Evolutionary conservation across 257 asterid genomes (phyloP).

Genomic region (Gentiana straminea): DNA sequence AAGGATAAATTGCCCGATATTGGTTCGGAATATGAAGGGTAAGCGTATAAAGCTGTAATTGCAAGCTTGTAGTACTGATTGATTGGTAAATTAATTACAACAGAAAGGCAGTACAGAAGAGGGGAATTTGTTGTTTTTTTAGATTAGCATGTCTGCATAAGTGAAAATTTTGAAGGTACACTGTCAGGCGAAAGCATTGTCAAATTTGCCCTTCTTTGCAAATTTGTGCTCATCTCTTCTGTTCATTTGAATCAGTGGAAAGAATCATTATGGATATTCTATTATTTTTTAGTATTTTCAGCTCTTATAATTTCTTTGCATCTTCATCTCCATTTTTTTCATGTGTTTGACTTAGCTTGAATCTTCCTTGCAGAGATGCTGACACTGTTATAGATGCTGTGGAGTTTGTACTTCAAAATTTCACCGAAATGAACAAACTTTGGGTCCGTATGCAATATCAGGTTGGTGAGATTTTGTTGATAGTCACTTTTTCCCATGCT

Average conservation of each 20-base stretch:
- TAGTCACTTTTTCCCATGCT: conserved; percentile 26
- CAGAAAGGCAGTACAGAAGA: background rate
- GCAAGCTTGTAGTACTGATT: too few relatives aligned
- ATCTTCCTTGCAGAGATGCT: conserved; percentile 59
- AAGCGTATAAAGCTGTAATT: conserved; percentile 17
- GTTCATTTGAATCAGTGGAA: too few relatives aligned
- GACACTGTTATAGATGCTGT: conserved; percentile 85
- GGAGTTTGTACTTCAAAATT: conserved; percentile 96
- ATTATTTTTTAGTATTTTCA: too few relatives aligned
- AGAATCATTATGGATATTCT: too few relatives aligned
- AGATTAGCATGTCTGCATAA: background rate
- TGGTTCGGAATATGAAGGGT: conserved; percentile 99
- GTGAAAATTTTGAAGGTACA: background rate
- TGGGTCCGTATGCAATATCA: conserved; percentile 99
- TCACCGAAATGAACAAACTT: conserved; percentile 99
- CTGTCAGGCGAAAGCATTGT: too few relatives aligned
- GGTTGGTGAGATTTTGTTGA: conserved; percentile 48
- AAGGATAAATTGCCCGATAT: conserved; percentile 91
- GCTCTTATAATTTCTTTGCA: too few relatives aligned
- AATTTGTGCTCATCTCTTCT: background rate
- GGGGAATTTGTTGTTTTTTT: background rate
- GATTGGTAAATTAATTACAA: too few relatives aligned
- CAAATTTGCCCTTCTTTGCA: background rate
- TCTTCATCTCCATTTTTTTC: background rate
- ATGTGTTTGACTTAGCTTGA: conserved; percentile 1